Percentiles rank a stretch among this genome's conserved stretches.
Conservation (phyloP, 306 rosid genomes). For the Prunus mongolica region DNA sequence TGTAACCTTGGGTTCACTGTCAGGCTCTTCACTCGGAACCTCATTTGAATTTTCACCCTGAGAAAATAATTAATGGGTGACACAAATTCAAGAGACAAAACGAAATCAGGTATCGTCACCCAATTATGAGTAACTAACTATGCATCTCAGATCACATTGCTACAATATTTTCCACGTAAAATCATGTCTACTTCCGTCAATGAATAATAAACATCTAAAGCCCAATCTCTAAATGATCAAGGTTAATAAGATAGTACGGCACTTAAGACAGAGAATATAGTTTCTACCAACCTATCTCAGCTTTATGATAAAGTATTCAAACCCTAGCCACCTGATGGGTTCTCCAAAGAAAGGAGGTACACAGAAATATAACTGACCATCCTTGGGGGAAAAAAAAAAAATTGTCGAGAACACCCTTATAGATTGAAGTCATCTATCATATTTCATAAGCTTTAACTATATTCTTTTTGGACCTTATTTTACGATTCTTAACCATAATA, state of each 20-base stretch:
- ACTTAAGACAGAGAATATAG: neutral
- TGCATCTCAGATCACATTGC: neutral
- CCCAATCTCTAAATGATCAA: neutral
- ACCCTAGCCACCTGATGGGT: neutral
- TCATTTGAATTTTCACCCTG: constrained; percentile 69
- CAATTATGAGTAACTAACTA: constrained; percentile 2
- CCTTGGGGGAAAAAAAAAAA: neutral
- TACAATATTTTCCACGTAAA: neutral
- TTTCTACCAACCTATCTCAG: neutral
- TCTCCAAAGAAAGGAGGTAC: too few species aligned
- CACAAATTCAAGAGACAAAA: constrained; percentile 18
- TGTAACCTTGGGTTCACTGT: constrained; percentile 43
- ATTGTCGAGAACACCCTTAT: neutral
- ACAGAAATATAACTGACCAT: neutral
- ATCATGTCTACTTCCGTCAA: neutral
- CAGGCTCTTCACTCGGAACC: constrained; percentile 46
- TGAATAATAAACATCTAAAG: neutral
- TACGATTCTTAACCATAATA: neutral
- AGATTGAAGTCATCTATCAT: neutral
- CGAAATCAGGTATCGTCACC: constrained; percentile 21
- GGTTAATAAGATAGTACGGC: constrained; percentile 1
- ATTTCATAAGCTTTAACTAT: neutral
- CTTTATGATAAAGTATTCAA: neutral
- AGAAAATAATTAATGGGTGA: constrained; percentile 24
- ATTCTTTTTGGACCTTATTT: neutral